A percentile compares a stretch with the other conserved stretches of the same genome.
Conservation (phyloP, 2,329 filamentous ascomycete genomes). For the Phaeosphaeriaceae sp. region DNA sequence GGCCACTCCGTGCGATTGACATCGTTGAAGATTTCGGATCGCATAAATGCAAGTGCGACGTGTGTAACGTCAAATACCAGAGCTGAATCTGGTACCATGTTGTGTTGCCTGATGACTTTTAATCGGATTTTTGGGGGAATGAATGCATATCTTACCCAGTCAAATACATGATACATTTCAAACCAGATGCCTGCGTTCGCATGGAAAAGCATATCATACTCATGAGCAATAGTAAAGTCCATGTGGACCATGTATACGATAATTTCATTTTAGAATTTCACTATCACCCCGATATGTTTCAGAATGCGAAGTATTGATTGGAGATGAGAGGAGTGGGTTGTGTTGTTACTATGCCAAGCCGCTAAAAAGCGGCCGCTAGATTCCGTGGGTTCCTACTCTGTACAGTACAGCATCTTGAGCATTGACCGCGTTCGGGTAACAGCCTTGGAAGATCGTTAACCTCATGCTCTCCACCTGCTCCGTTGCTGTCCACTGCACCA, state of each 20-base stretch:
- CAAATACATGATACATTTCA: conserved; percentile 14
- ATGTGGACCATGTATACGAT: no score
- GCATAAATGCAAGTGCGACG: conserved; percentile 42
- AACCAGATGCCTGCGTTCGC: no score
- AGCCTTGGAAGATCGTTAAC: background rate
- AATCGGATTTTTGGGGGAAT: background rate
- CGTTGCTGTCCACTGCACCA: background rate
- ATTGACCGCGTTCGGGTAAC: background rate
- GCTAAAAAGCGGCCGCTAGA: no score
- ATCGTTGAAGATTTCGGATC: conserved; percentile 35
- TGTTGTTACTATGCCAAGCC: no score
- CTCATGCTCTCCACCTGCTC: background rate
- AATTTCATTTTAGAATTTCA: no score
- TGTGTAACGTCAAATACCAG: conserved; percentile 32
- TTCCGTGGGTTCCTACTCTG: no score
- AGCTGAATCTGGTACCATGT: conserved; percentile 26
- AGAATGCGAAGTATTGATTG: no score
- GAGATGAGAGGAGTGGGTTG: no score
- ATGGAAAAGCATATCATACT: no score
- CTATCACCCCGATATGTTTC: no score
- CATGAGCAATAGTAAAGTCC: no score
- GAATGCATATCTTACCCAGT: conserved; percentile 10
- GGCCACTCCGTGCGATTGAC: conserved; percentile 27
- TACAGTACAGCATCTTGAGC: no score
- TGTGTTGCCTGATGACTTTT: conserved; percentile 30